Evolutionary conservation across 192 early-diverging fungal species (phyloP), one percentile per base, ranked within the genome.

Genomic region (Pilaira anomala): DNA sequence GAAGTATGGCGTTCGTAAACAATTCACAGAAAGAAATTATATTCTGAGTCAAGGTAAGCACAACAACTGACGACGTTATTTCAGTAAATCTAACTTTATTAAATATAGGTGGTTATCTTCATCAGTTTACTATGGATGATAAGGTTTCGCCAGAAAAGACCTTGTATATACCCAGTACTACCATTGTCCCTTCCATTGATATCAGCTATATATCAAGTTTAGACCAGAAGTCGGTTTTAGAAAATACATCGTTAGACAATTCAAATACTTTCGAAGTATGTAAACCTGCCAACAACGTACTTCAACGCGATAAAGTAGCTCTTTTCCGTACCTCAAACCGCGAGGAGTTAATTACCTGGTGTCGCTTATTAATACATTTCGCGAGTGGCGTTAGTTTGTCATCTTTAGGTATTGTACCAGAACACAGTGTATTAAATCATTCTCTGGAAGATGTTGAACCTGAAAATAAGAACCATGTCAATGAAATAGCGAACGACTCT

Each of bases 11-110:
- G 73, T 82, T 2, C 60, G 77, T 24, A 77, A 75, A 54, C 67
- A 67, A 42, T 82, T 67, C 60, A 69, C 63, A 26, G 71, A 79
- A 9, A 66, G 74, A 4, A 77, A 52, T 44, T 82, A 76, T 73
- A 71, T 79, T 9, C 44, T 82, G 25, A 78, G 75, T 4, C 68
- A 68, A 30, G 41, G 67, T 39, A 66, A 48, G 53, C 13, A 16
- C 4, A n/a, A n/a, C n/a, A n/a, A n/a, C n/a, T n/a, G n/a, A n/a
- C n/a, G n/a, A n/a, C n/a, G n/a, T n/a, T n/a, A n/a, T n/a, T n/a
- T n/a, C n/a, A n/a, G 29, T 9, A 2, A 12, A 26, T 33, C 18
- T 29, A 30, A 8, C 51, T 33, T 7, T 24, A 4, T 0, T 28
- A 16, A 14, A 53, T 11, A 3, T 33, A 42, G 71, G 67, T 2